Conservation (phyloP, 2,329 filamentous ascomycete species). For the Mycogone perniciosa region DNA sequence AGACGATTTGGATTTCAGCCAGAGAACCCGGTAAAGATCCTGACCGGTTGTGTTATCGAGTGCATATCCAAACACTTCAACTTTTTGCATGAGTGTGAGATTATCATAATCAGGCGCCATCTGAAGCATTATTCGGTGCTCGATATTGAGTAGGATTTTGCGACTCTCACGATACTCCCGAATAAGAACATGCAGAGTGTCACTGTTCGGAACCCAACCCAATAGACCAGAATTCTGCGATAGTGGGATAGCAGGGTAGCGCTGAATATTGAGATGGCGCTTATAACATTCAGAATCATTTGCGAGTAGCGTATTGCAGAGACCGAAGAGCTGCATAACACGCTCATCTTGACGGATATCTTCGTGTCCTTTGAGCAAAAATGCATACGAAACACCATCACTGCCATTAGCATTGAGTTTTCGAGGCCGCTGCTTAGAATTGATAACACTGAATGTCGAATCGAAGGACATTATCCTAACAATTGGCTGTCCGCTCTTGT, state of each 20-base stretch:
- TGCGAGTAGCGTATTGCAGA: constrained; percentile 90
- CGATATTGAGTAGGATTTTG: constrained; percentile 97
- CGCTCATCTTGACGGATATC: constrained; percentile 98
- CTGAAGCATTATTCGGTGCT: constrained; percentile 98
- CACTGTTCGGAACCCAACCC: constrained; percentile 95
- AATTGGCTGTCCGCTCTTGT: constrained; percentile 69
- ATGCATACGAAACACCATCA: constrained; percentile 81
- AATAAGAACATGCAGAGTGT: constrained; percentile 94
- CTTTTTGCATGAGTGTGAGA: constrained; percentile 98
- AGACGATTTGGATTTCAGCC: constrained; percentile 97
- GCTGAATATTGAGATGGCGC: constrained; percentile 90
- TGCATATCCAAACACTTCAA: constrained; percentile 98
- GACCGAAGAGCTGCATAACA: constrained; percentile 97
- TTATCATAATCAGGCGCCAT: constrained; percentile 99
- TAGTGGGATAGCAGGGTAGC: constrained; percentile 92
- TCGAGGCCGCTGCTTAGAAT: constrained; percentile 90
- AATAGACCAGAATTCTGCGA: constrained; percentile 94
- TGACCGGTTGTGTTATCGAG: constrained; percentile 99
- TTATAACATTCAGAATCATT: constrained; percentile 97
- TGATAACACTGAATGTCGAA: constrained; percentile 82
- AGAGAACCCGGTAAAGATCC: constrained; percentile 93
- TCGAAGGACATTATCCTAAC: constrained; percentile 88
- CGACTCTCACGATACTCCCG: constrained; percentile 94
- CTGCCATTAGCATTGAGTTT: constrained; percentile 85
- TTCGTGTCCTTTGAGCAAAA: constrained; percentile 95